Base-by-base conservation (phyloP, 176 grass and related monocot species). In the Puya raimondii region DNA sequence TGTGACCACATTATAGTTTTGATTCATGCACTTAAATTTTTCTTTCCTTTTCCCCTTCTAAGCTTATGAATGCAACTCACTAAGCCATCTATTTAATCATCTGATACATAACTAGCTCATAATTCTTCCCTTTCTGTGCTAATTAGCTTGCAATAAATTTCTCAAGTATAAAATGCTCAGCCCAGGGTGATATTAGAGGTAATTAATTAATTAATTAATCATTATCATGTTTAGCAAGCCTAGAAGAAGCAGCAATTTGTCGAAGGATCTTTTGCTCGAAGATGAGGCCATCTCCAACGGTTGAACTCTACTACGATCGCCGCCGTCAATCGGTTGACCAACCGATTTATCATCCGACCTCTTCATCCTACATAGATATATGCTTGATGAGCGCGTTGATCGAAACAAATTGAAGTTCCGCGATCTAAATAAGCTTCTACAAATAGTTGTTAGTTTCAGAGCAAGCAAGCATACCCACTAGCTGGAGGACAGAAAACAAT, bases 401-500 rank as follows among this genome's bases (percentile, higher is more conserved):
- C 63, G 49, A 20, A 69, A 49, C 13, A 17, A 48, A 49, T 27
- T 48, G 3, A 69, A 70, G n/a, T n/a, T 12, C n/a, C 29, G 48
- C 14, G 16, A 29, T 69, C 16, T 8, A 14, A 47, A 47, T 22
- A 27, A 70, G 17, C 58, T 13, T 12, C 9, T 10, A 71, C 3
- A 71, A 54, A 5, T 33, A 33, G 29, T 33, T 42, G 33, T 42
- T 7, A 42, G 33, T 42, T 42, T 42, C 33, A 16, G 42, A 21
- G 15, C 0, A 16, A 14, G 12, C 1, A 14, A 49, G 26, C 12
- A 47, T 74, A 77, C 91, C 86, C 80, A 71, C 42, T 81, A 69
- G 47, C 67, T 16, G 53, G 81, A 67, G 91, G 69, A 79, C 93
- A 97, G 86, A 97, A 97, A n/a, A 83, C 74, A 48, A 92, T 85